Percentiles rank a stretch among this genome's conserved stretches.
These are phyloP conservation scores for Massariosphaeria phaeospora DNA, from an alignment of 495 filamentous ascomycete genomes.

Conservation along the genomic window DNA sequence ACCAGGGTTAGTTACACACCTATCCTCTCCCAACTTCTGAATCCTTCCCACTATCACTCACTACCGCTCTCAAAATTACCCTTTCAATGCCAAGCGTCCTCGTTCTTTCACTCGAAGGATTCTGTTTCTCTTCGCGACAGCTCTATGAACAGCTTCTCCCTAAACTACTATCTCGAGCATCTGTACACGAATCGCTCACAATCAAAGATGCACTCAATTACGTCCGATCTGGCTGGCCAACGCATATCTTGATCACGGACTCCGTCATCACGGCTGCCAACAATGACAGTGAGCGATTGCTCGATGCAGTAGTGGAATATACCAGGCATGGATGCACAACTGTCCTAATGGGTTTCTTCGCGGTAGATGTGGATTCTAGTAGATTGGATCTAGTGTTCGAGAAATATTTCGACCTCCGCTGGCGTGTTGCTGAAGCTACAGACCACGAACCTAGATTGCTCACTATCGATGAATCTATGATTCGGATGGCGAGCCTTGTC, in stretches of 20 bases:
- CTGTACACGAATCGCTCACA: conserved; percentile 24
- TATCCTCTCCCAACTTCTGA: not conserved
- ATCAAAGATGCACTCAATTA: conserved; percentile 27
- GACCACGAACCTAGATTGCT: conserved; percentile 5
- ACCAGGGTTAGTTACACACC: too few relatives aligned
- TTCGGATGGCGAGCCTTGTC: conserved; percentile 13
- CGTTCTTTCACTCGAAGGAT: conserved; percentile 27
- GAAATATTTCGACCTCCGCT: conserved; percentile 19
- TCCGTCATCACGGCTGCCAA: conserved; percentile 4
- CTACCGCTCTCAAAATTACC: not conserved
- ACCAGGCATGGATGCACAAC: conserved; percentile 29
- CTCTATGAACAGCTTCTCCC: conserved; percentile 27
- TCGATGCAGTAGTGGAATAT: conserved; percentile 13
- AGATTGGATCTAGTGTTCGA: conserved; percentile 13
- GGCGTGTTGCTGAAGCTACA: conserved; percentile 8
- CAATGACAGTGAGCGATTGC: conserved; percentile 14
- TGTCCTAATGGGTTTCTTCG: conserved; percentile 26
- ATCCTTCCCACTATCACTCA: not conserved
- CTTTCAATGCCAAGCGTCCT: conserved; percentile 24
- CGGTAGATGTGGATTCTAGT: not conserved
- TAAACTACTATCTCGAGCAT: conserved; percentile 23
- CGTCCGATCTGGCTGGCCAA: conserved; percentile 25
- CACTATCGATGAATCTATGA: conserved; percentile 10
- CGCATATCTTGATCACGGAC: conserved; percentile 25
- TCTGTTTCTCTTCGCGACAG: conserved; percentile 29